These are phyloP conservation scores for Effrenium voratum DNA, from an alignment of 73 alveolate species.

Conservation along the genomic window DNA sequence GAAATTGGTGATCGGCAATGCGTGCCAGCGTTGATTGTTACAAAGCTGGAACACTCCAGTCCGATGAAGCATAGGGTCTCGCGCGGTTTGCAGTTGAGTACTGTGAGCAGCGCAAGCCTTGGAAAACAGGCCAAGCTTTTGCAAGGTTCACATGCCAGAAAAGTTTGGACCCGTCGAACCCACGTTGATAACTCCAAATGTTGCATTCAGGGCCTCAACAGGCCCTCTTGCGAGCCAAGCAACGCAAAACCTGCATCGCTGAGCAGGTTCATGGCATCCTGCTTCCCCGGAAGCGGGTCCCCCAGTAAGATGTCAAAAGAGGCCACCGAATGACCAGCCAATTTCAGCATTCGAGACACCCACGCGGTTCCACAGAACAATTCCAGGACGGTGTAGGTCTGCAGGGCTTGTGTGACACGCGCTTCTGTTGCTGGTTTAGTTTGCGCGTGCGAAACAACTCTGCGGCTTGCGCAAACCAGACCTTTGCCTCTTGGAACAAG, in stretches of 20 bases:
- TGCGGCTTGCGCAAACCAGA: not conserved
- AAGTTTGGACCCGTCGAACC: not conserved
- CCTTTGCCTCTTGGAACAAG: not conserved
- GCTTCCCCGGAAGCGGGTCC: not conserved
- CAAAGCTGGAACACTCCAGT: not conserved
- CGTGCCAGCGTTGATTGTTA: conserved; percentile 6
- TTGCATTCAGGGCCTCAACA: not conserved
- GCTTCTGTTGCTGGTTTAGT: not conserved
- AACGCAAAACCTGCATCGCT: not conserved
- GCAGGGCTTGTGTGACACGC: not conserved
- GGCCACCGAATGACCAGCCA: not conserved
- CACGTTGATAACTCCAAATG: not conserved
- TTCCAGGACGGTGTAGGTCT: not conserved
- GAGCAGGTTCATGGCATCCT: not conserved
- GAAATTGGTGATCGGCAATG: not conserved
- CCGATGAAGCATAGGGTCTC: not conserved
- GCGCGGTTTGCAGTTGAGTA: not conserved
- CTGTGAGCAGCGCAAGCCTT: not conserved
- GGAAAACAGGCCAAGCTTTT: not conserved
- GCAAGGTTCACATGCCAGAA: not conserved
- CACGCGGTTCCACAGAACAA: not conserved
- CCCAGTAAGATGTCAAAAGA: not conserved
- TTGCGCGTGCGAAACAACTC: not conserved
- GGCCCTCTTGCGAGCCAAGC: not conserved
- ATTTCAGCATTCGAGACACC: not conserved